These are phyloP conservation scores for Physcomitrium patens DNA, from an alignment of 225 moss, liverwort and hornwort genomes.

Conservation along the genomic window DNA sequence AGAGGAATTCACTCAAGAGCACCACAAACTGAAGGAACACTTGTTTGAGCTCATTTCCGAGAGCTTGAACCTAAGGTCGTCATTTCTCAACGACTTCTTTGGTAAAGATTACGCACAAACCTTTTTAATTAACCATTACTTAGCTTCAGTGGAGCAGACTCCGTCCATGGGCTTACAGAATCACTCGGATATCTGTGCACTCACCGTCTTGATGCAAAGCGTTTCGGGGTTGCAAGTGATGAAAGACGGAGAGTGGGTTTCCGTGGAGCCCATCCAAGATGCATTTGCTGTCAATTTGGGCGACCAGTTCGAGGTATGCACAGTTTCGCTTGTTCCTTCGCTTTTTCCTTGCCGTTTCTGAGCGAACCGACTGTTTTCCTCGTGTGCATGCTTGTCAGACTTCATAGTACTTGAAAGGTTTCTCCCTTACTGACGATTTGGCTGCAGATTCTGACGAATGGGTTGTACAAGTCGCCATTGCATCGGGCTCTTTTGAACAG, in stretches of 20 bases:
- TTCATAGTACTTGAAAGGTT: background rate
- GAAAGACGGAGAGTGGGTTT: slow-evolving; percentile 36
- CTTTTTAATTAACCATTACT: slow-evolving; percentile 42
- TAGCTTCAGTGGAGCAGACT: background rate
- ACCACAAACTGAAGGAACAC: slow-evolving; percentile 32
- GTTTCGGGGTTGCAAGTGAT: slow-evolving; percentile 29
- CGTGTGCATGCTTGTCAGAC: background rate
- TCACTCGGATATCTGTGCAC: slow-evolving; percentile 25
- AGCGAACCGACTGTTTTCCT: no score
- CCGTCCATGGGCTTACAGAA: slow-evolving; percentile 26
- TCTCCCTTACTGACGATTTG: background rate
- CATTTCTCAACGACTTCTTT: slow-evolving; percentile 34
- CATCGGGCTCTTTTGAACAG: slow-evolving; percentile 33
- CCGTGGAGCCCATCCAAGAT: slow-evolving; percentile 23
- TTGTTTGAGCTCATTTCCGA: slow-evolving; percentile 46
- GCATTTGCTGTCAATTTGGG: slow-evolving; percentile 42
- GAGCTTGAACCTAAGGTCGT: slow-evolving; percentile 35
- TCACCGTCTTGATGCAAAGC: slow-evolving; percentile 47
- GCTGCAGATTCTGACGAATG: slow-evolving; percentile 49
- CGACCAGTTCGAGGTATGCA: slow-evolving; percentile 44
- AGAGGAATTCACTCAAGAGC: slow-evolving; percentile 39
- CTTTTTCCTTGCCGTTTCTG: background rate
- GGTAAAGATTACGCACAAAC: slow-evolving; percentile 32
- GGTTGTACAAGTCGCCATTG: slow-evolving; percentile 38
- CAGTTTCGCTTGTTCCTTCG: background rate